Evolutionary conservation across 2,329 filamentous ascomycete genomes (phyloP).

Genomic region (Alternaria hordeiaustralica): DNA sequence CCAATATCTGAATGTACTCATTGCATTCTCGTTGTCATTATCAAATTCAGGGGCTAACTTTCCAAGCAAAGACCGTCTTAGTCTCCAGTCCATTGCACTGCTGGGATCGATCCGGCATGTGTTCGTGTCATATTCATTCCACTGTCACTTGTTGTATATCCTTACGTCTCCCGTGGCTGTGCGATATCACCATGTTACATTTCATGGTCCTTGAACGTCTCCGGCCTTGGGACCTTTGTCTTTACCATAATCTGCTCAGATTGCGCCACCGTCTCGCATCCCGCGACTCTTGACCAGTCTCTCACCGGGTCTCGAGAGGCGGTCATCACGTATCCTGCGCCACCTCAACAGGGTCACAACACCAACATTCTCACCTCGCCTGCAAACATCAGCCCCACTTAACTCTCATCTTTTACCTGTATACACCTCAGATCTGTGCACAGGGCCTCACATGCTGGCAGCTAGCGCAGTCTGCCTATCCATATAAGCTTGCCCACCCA

Average conservation of each 20-base stretch:
- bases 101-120: background rate
- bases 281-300: background rate
- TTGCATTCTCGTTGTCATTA: background rate
- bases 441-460: background rate
- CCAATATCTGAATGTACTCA: background rate
- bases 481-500: slow-evolving; percentile 23
- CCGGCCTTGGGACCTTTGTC: background rate
- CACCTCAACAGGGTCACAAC: background rate
- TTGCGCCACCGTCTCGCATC: background rate
- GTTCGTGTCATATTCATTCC: background rate
- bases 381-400: background rate
- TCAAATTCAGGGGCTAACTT: background rate
- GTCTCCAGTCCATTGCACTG: background rate
- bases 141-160: no score
- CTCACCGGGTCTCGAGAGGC: background rate
- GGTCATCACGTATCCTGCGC: background rate
- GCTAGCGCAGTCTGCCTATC: background rate
- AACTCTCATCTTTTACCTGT: slow-evolving; percentile 13
- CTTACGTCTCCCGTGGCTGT: background rate
- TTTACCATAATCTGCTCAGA: background rate
- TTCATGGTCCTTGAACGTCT: no score
- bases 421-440: background rate
- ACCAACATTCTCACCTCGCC: background rate
- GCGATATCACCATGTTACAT: background rate
- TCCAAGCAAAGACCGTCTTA: background rate